Conservation (phyloP, 1,139 yeast genomes). For the Zygosaccharomyces pseudobailii region DNA sequence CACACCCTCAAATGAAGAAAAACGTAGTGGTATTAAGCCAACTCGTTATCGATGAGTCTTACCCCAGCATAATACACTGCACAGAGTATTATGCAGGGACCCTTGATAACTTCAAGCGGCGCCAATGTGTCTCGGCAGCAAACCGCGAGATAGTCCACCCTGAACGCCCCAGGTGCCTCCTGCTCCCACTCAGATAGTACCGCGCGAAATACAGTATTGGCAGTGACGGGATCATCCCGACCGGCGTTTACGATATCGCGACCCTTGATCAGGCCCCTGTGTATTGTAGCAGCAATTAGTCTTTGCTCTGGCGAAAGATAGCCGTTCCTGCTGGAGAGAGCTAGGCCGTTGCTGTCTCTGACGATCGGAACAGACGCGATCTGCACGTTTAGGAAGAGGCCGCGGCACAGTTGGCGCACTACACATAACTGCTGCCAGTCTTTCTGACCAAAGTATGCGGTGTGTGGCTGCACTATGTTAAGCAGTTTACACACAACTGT, state of each 20-base stretch:
- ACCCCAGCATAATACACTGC: constrained; percentile 54
- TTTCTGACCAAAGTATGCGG: constrained; percentile 90
- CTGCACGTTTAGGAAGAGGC: constrained; percentile 61
- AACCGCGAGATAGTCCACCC: constrained; percentile 73
- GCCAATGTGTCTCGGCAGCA: constrained; percentile 67
- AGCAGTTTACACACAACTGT: constrained; percentile 85
- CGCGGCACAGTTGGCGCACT: constrained; percentile 66
- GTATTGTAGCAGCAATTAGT: constrained; percentile 52
- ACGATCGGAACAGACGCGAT: constrained; percentile 69
- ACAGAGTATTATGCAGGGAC: constrained; percentile 58
- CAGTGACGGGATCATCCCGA: constrained; percentile 28
- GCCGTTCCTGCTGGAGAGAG: constrained; percentile 84
- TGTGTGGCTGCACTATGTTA: constrained; percentile 67
- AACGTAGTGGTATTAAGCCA: constrained; percentile 22
- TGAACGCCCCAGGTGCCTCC: constrained; percentile 35
- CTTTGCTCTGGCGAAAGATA: constrained; percentile 56
- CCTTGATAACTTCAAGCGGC: constrained; percentile 39
- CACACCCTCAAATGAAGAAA: too few species aligned
- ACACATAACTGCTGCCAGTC: constrained; percentile 93
- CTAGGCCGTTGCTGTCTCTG: constrained; percentile 69
- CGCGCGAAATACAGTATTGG: constrained; percentile 32
- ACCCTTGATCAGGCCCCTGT: constrained; percentile 45
- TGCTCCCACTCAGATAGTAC: constrained; percentile 34
- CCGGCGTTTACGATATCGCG: constrained; percentile 7
- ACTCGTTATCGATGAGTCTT: constrained; percentile 13